Conservation (phyloP, 176 grass and related monocot species). For the Tillandsia leiboldiana region DNA sequence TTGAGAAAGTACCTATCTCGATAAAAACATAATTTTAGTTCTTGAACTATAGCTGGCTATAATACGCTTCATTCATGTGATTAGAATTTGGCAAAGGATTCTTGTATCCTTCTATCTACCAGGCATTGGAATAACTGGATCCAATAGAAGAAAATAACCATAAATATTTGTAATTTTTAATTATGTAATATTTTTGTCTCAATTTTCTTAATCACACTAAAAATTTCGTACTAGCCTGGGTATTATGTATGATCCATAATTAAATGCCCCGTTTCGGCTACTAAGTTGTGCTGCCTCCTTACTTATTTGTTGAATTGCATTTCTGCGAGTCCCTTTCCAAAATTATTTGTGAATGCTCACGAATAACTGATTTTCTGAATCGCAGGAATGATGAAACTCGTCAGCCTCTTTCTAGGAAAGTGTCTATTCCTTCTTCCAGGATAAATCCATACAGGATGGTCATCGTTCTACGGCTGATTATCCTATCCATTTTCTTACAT, state of each 20-base stretch:
- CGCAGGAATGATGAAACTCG: constrained; percentile 95
- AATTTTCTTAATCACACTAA: neutral
- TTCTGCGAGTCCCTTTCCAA: constrained; percentile 11
- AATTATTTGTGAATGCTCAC: neutral
- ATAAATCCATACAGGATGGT: constrained; percentile 99
- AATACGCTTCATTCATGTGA: too few species aligned
- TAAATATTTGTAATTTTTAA: too few species aligned
- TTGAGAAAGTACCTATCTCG: too few species aligned
- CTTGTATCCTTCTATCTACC: too few species aligned
- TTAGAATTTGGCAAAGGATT: too few species aligned
- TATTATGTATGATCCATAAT: neutral
- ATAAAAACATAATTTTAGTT: too few species aligned
- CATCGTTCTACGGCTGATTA: constrained; percentile 75
- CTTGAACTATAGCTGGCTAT: too few species aligned
- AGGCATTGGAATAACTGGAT: too few species aligned
- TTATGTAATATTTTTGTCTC: too few species aligned
- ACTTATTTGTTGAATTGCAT: neutral
- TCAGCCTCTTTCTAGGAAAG: constrained; percentile 92
- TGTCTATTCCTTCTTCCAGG: constrained; percentile 80
- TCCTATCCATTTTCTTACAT: constrained; percentile 87
- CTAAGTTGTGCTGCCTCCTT: neutral
- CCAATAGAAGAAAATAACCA: too few species aligned
- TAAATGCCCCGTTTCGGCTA: neutral
- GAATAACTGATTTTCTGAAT: constrained; percentile 24
- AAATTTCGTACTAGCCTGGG: neutral